Evolutionary conservation across 2,329 filamentous ascomycete genomes (phyloP).

Genomic region (Lachnellula arida): DNA sequence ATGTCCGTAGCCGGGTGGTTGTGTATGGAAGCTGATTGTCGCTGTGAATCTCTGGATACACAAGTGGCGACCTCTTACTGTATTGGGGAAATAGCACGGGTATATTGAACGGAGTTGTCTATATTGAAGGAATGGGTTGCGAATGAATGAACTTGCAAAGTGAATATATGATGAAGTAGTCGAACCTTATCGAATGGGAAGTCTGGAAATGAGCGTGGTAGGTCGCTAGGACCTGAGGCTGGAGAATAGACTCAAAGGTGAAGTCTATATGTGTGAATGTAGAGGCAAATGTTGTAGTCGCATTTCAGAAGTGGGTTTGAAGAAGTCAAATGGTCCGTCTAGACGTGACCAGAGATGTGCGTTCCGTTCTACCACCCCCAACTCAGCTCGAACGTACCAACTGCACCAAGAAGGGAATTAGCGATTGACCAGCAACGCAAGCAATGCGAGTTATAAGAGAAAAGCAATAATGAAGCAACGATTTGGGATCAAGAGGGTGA

Average conservation of each 20-base stretch:
- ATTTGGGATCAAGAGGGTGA: not conserved
- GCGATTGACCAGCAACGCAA: conserved; percentile 10
- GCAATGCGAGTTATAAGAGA: conserved; percentile 6
- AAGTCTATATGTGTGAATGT: conserved; percentile 17
- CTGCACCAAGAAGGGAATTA: conserved; percentile 16
- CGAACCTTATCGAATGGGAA: conserved; percentile 19
- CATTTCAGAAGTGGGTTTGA: conserved; percentile 14
- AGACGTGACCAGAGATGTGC: not conserved
- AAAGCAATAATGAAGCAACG: not conserved
- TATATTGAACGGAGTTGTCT: too few relatives aligned
- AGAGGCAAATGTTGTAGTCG: conserved; percentile 13
- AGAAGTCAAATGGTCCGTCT: conserved; percentile 10
- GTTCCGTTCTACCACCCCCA: not conserved
- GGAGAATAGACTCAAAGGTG: conserved; percentile 20
- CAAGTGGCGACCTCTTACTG: too few relatives aligned
- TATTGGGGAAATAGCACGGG: too few relatives aligned
- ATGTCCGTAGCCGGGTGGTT: conserved; percentile 15
- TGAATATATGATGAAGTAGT: conserved; percentile 11
- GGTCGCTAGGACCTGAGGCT: conserved; percentile 28
- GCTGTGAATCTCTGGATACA: not conserved
- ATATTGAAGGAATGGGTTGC: too few relatives aligned
- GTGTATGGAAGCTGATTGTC: not conserved
- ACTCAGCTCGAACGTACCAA: not conserved
- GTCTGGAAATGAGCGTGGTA: conserved; percentile 27
- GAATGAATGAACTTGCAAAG: not conserved